A percentile compares a stretch with the other conserved stretches of the same genome.
These are phyloP conservation scores for Curvularia eragrostidis DNA, from an alignment of 2,329 filamentous ascomycete species.

Conservation along the genomic window DNA sequence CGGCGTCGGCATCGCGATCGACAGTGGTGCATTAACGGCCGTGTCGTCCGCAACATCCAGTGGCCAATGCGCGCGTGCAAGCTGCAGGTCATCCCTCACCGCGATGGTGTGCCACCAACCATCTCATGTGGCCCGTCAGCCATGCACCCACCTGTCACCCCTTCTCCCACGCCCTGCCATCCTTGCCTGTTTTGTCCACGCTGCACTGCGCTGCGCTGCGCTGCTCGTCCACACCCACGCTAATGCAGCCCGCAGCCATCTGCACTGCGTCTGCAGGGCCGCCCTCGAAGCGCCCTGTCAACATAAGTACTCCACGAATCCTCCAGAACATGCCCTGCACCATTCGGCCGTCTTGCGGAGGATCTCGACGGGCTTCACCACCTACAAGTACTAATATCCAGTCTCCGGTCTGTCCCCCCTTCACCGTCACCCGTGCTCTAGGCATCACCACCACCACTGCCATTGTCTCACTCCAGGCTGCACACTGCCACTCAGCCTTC, in stretches of 20 bases:
- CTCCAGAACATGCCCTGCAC: slow-evolving; percentile 24
- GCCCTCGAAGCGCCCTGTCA: slow-evolving; percentile 13
- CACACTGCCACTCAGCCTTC: slow-evolving; percentile 37
- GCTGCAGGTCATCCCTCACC: slow-evolving; percentile 39
- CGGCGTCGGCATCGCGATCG: slow-evolving; percentile 32
- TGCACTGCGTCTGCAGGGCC: slow-evolving; percentile 31
- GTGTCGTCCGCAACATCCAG: slow-evolving; percentile 34
- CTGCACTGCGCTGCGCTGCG: slow-evolving; percentile 48
- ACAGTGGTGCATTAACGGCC: slow-evolving; percentile 43
- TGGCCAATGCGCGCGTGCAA: slow-evolving; percentile 36
- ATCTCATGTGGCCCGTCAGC: slow-evolving; percentile 35
- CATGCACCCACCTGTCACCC: slow-evolving; percentile 44
- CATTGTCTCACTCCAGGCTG: slow-evolving; percentile 17
- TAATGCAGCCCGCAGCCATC: slow-evolving; percentile 34
- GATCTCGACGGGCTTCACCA: slow-evolving; percentile 18
- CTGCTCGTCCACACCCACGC: slow-evolving; percentile 46
- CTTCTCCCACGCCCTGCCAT: slow-evolving; percentile 40
- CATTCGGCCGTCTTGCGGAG: slow-evolving; percentile 33
- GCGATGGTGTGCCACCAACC: slow-evolving; percentile 30
- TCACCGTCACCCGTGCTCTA: slow-evolving; percentile 32
- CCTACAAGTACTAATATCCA: slow-evolving; percentile 22
- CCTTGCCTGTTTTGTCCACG: slow-evolving; percentile 36
- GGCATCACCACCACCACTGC: slow-evolving; percentile 38
- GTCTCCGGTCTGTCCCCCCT: slow-evolving; percentile 28
- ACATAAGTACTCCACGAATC: slow-evolving; percentile 42